Percentiles rank a stretch among this genome's conserved stretches.
Conservation (phyloP, 2,329 filamentous ascomycete genomes). For the Blastomyces emzantsi region DNA sequence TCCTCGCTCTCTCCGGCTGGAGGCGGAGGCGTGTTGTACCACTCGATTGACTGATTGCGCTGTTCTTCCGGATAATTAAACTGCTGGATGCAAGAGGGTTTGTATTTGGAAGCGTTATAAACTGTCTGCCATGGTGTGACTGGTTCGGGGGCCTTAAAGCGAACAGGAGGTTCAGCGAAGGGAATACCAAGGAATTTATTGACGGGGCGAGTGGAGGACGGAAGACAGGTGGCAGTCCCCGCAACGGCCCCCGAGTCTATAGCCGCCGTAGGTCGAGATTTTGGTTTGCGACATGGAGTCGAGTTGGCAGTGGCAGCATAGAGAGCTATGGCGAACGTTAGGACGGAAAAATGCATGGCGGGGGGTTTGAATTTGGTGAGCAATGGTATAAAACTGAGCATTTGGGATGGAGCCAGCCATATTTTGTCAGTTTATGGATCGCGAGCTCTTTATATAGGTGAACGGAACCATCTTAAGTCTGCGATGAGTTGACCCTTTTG, state of each 20-base stretch:
- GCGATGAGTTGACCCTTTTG: neutral
- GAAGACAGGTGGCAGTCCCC: constrained; percentile 22
- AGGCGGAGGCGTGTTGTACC: constrained; percentile 19
- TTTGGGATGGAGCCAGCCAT: neutral
- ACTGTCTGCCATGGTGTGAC: constrained; percentile 12
- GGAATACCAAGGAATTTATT: constrained; percentile 27
- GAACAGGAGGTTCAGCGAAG: constrained; percentile 22
- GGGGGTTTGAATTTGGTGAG: neutral
- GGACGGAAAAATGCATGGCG: neutral
- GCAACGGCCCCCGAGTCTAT: constrained; percentile 23
- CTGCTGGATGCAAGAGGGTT: constrained; percentile 20
- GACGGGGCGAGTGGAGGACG: constrained; percentile 18
- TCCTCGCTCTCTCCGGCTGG: constrained; percentile 25
- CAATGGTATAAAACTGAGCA: neutral
- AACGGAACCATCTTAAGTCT: neutral
- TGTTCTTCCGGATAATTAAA: constrained; percentile 21
- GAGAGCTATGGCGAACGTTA: neutral
- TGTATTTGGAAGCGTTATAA: constrained; percentile 22
- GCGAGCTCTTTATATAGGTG: neutral
- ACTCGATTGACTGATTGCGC: constrained; percentile 23
- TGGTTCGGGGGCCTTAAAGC: constrained; percentile 22
- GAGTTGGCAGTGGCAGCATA: neutral
- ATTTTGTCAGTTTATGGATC: neutral
- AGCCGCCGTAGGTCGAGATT: constrained; percentile 17
- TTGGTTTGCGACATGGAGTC: neutral